Evolutionary conservation across 805 yeast genomes (phyloP).

Genomic region (Kregervanrija fluxuum): DNA sequence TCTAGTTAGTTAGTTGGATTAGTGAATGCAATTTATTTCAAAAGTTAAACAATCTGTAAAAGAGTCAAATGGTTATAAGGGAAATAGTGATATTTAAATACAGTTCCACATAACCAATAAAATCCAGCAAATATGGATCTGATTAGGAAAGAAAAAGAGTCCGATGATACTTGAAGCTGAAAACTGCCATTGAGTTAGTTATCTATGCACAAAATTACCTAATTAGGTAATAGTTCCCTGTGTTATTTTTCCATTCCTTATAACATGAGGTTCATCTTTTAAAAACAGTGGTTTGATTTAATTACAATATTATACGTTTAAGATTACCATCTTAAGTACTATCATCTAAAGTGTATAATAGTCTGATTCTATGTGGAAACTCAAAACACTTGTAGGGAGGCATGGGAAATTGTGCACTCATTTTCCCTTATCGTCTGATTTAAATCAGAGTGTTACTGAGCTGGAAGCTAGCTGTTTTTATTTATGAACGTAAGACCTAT

Average conservation of each 20-base stretch:
- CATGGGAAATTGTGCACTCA: not conserved
- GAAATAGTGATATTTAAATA: not conserved
- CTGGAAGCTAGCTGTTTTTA: too few relatives aligned
- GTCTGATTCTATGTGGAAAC: not conserved
- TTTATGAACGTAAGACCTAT: too few relatives aligned
- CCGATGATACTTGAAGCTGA: not conserved
- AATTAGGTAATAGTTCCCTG: slow-evolving; percentile 5
- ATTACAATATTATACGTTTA: not conserved
- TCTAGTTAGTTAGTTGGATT: not conserved
- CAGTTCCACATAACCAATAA: not conserved
- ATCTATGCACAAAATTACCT: slow-evolving; percentile 8
- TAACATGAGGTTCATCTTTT: not conserved
- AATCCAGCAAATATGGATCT: not conserved
- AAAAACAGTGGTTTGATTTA: not conserved
- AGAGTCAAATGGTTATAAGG: not conserved
- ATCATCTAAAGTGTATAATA: not conserved
- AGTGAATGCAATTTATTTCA: not conserved
- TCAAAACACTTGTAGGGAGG: not conserved
- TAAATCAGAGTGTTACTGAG: too few relatives aligned
- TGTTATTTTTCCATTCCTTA: not conserved
- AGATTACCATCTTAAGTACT: not conserved
- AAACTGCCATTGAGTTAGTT: not conserved
- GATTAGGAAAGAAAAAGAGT: too few relatives aligned
- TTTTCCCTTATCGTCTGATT: not conserved
- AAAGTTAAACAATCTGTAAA: not conserved